Evolutionary conservation across 352 stramenopile genomes (phyloP).

Genomic region (Phytophthora melonis): DNA sequence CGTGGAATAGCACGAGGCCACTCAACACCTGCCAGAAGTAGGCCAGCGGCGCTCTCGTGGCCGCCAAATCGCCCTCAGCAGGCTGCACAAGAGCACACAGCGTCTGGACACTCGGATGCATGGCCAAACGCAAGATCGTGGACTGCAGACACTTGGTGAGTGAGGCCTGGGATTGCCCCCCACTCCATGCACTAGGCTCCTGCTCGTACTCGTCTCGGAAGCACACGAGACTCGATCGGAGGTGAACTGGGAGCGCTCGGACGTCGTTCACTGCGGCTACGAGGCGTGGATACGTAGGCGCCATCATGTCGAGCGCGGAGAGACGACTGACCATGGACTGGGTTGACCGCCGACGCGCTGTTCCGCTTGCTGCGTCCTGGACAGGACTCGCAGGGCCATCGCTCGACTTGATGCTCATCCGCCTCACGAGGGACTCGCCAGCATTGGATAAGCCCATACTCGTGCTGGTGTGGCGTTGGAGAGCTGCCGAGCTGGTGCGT

Average conservation of each 20-base stretch:
- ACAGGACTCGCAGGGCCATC: not conserved
- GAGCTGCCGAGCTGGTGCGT: constrained; percentile 35
- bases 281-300: constrained; percentile 43
- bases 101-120: constrained; percentile 36
- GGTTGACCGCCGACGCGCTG: constrained; percentile 16
- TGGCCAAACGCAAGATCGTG: constrained; percentile 46
- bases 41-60: not conserved
- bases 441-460: not conserved
- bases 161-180: constrained; percentile 3
- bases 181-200: not conserved
- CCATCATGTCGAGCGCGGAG: constrained; percentile 36
- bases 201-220: constrained; percentile 36
- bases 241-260: constrained; percentile 31
- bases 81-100: constrained; percentile 23
- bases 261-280: constrained; percentile 36
- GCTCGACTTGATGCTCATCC: not conserved
- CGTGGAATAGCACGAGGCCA: constrained; percentile 56
- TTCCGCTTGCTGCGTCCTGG: not conserved
- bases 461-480: constrained; percentile 20
- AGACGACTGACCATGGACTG: constrained; percentile 36
- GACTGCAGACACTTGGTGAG: constrained; percentile 54
- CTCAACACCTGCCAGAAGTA: constrained; percentile 45
- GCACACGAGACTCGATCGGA: constrained; percentile 41
- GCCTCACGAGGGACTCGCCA: constrained; percentile 1
- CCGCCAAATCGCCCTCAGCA: constrained; percentile 16